A percentile compares a stretch with the other conserved stretches of the same genome.
These are phyloP conservation scores for Chaetomium globosum DNA, from an alignment of 2,329 filamentous ascomycete genomes.

Conservation along the genomic window DNA sequence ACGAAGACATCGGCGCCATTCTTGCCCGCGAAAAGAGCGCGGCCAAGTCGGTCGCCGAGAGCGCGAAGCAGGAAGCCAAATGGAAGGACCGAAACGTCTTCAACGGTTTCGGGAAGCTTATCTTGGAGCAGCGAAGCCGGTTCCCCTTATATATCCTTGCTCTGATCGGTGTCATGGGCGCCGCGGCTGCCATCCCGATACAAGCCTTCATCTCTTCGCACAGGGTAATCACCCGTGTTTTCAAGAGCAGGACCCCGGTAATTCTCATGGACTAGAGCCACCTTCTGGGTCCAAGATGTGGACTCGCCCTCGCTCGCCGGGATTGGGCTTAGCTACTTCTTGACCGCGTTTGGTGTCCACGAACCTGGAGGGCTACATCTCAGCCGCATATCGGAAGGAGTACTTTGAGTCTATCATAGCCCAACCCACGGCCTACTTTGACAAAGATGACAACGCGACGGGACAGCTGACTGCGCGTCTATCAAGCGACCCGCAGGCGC, in stretches of 20 bases:
- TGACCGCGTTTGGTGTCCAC: constrained; percentile 50
- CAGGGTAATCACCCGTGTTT: constrained; percentile 58
- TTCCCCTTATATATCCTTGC: constrained; percentile 56
- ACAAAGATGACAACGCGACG: constrained; percentile 60
- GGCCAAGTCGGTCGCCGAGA: constrained; percentile 42
- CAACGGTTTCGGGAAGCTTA: constrained; percentile 57
- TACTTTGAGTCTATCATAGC: constrained; percentile 64
- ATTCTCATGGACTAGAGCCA: constrained; percentile 36
- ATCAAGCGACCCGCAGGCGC: constrained; percentile 59
- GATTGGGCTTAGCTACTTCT: constrained; percentile 57
- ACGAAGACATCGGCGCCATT: constrained; percentile 47
- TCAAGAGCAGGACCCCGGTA: constrained; percentile 43
- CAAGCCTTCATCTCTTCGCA: constrained; percentile 60
- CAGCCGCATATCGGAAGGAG: constrained; percentile 59
- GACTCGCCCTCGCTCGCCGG: constrained; percentile 59
- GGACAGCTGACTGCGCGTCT: constrained; percentile 62
- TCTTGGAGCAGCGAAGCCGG: constrained; percentile 58
- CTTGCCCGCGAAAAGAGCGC: constrained; percentile 53
- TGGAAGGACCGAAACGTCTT: constrained; percentile 50
- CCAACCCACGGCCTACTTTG: constrained; percentile 63
- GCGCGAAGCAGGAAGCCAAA: constrained; percentile 35
- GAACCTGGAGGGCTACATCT: constrained; percentile 52
- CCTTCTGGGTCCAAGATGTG: constrained; percentile 71
- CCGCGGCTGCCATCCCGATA: constrained; percentile 51
- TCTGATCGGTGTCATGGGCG: constrained; percentile 51